Percentiles rank a stretch among this genome's conserved stretches.
phyloP scores from a whole-genome alignment of 2,329 filamentous ascomycete genomes.

The Aphanocladium album region DNA sequence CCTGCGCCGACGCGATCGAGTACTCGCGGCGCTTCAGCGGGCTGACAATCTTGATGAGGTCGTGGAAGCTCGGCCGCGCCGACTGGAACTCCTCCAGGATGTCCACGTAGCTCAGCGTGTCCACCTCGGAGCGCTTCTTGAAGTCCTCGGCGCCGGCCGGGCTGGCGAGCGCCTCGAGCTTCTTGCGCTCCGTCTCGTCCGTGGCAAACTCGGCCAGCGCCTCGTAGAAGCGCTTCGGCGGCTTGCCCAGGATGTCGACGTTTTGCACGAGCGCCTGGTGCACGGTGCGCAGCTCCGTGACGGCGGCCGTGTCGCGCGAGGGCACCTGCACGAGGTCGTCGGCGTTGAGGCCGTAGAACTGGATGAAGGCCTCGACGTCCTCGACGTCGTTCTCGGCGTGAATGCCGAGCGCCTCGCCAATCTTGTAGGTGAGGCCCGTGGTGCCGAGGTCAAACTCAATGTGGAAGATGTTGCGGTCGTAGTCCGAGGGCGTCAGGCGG shows the following conservation, averaged over 20 bases:
- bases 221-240: slow-evolving; percentile 98
- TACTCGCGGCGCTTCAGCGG: slow-evolving; percentile 97
- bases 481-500: slow-evolving; percentile 77
- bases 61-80: slow-evolving; percentile 81
- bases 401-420: slow-evolving; percentile 93
- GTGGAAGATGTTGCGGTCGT: slow-evolving; percentile 99
- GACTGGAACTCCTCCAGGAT: slow-evolving; percentile 85
- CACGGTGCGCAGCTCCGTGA: slow-evolving; percentile 83
- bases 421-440: slow-evolving; percentile 91
- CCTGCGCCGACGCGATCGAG: slow-evolving; percentile 97
- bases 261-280: slow-evolving; percentile 91
- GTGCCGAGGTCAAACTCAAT: slow-evolving; percentile 95
- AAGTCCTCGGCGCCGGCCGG: slow-evolving; percentile 82
- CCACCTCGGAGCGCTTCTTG: slow-evolving; percentile 85
- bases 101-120: slow-evolving; percentile 87
- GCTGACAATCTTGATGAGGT: slow-evolving; percentile 79
- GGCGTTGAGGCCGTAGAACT: slow-evolving; percentile 78
- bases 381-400: slow-evolving; percentile 87
- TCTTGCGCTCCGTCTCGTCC: slow-evolving; percentile 76
- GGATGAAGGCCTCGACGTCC: slow-evolving; percentile 79
- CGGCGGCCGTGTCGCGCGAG: slow-evolving; percentile 67
- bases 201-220: slow-evolving; percentile 78
- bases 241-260: slow-evolving; percentile 92
- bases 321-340: slow-evolving; percentile 88
- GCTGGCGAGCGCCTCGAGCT: slow-evolving; percentile 70